Base-by-base conservation (phyloP, 2,329 filamentous ascomycete genomes). In the Aspergillus sojae region DNA sequence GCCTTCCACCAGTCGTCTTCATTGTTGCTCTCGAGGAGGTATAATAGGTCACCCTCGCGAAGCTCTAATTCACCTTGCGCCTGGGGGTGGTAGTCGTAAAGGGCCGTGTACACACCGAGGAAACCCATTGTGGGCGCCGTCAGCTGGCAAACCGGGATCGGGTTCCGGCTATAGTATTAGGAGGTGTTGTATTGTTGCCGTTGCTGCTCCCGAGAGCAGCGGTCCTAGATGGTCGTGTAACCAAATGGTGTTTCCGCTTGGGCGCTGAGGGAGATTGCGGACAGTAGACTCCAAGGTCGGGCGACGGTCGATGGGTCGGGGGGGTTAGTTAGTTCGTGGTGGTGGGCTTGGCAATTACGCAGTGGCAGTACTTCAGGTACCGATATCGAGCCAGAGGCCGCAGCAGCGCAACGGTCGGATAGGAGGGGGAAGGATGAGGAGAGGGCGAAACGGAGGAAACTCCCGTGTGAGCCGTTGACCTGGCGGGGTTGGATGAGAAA, bases 1-100 rank as follows among this genome's bases (percentile, higher is more conserved):
- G 91, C 93, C 78, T 90, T 95, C 95, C 95, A 98, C 95, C 95
- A 98, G 76, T 93, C 88, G 77, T 91, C 90, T 19, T 91, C 89
- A 57, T 81, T 77, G 67, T 88, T 91, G 82, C 96, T 96, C 72
- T 96, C 92, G 62, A 96, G 81, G 62, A 97, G 85, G 79, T 94
- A 97, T 64, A 98, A 87, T 67, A 97, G 77, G 79, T 97, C 94
- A 63, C 93, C 93, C 74, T 97, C 94, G 61, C 81, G 83, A 72
- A 98, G 91, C 67, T 89, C 86, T 65, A 98, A 85, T 85, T 98
- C 94, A 68, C 91, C 91, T 73, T 92, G 90, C 71, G 88, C 89
- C 79, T 96, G 93, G 67, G 94, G 93, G 76, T 86, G 85, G 83
- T 98, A 98, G 82, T 97, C 93, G 84, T 96, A 98, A 74, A 97